Base-by-base conservation (phyloP, 257 asterid genomes). In the Verbascum thapsus region DNA sequence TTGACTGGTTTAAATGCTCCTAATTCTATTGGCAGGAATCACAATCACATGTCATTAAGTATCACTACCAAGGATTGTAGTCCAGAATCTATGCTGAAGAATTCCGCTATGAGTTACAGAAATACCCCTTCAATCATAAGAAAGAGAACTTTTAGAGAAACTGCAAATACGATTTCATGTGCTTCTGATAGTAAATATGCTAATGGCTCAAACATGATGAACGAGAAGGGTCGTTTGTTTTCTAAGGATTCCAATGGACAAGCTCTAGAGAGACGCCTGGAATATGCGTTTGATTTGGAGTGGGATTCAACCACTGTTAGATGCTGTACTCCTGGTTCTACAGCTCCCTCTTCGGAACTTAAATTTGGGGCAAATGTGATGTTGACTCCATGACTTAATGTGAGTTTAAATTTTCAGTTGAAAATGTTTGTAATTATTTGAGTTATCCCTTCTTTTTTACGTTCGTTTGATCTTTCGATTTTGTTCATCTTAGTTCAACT, bases 101-200 rank as follows among this genome's bases (percentile, higher is more conserved):
- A 71, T 73, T 88, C 92, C 0, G 90, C 92, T 12, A 57, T 68
- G 79, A 78, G 83, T 77, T 86, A 86, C 73, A 82, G 74, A 74
- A 68, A 80, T 52, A 86, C 83, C 42, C 96, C 96, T 38, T 85
- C 95, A 55, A 83, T 88, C 40, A 78, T 88, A 56, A 79, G 90
- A 43, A 84, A 61, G 87, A 83, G 49, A 64, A 15, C 44, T 53
- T 44, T 41, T 11, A 66, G 47, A 67, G 63, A 75, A 59, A 41
- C 48, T 5, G 74, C 50, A 16, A 51, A 66, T n/a, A n/a, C n/a
- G n/a, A n/a, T n/a, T n/a, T n/a, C n/a, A n/a, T 54, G 45, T 42
- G 52, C 73, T 32, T 52, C 79, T 39, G 59, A 61, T 35, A 49
- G 66, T 59, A 69, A 53, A 56, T 70, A 41, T 58, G 63, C 38